A percentile compares a stretch with the other conserved stretches of the same genome.
Conservation (phyloP, 768 basidiomycete species). For the Chalciporus chontae region DNA sequence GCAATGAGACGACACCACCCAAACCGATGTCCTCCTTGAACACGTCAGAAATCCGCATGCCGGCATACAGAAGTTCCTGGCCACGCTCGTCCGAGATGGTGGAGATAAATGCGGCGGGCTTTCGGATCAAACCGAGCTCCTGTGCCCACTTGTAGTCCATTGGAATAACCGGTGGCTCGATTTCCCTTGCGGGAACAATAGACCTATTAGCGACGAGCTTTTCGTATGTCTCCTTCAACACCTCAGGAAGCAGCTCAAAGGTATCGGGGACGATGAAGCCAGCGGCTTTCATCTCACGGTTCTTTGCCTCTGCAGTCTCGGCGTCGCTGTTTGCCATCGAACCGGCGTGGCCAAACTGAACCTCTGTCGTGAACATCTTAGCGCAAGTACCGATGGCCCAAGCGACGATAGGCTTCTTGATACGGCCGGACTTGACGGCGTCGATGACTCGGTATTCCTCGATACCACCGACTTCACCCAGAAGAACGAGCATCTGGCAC, state of each 20-base stretch:
- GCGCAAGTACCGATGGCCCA: conserved; percentile 99
- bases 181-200: conserved; percentile 70
- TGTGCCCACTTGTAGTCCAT: conserved; percentile 99
- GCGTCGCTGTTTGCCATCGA: conserved; percentile 96
- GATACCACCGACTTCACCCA: conserved; percentile 98
- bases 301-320: conserved; percentile 99
- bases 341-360: conserved; percentile 99
- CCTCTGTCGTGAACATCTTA: conserved; percentile 99
- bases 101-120: conserved; percentile 98
- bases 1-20: conserved; percentile 91
- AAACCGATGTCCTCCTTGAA: conserved; percentile 97
- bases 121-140: conserved; percentile 96
- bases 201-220: conserved; percentile 65
- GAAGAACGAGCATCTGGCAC: conserved; percentile 98
- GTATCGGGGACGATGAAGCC: conserved; percentile 97
- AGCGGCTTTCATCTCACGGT: conserved; percentile 88
- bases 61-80: conserved; percentile 96
- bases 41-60: conserved; percentile 98
- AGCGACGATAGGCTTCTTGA: conserved; percentile 98
- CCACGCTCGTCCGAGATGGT: conserved; percentile 99
- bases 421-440: conserved; percentile 87
- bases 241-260: conserved; percentile 91
- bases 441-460: conserved; percentile 99
- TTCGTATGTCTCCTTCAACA: conserved; percentile 83
- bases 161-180: conserved; percentile 93